Conservation (phyloP, 305 asterid genomes). For the Ilex paraguariensis region DNA sequence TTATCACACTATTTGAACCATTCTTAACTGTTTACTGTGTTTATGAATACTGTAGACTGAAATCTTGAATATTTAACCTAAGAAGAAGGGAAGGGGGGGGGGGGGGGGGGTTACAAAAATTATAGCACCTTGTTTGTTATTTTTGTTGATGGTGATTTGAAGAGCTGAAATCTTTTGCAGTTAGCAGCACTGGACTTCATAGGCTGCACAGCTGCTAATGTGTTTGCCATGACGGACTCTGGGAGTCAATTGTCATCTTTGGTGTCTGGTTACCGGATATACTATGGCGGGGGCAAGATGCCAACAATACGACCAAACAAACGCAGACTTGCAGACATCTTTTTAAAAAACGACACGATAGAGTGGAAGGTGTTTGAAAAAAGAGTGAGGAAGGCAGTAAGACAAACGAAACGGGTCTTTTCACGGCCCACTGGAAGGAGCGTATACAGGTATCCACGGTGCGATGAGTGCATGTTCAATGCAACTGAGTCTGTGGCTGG, state of each 20-base stretch:
- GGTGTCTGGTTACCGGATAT: constrained; percentile 82
- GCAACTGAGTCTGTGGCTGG: constrained; percentile 22
- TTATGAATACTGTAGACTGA: too few species aligned
- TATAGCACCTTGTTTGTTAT: not conserved
- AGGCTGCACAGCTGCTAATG: constrained; percentile 83
- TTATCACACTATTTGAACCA: too few species aligned
- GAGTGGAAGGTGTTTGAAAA: constrained; percentile 90
- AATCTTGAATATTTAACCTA: too few species aligned
- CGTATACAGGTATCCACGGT: constrained; percentile 88
- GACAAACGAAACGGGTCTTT: constrained; percentile 88
- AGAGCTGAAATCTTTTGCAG: constrained; percentile 37
- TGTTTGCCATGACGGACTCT: constrained; percentile 94
- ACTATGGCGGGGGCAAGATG: constrained; percentile 81
- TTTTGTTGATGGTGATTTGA: constrained; percentile 1
- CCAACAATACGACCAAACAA: constrained; percentile 93
- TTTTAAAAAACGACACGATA: constrained; percentile 79
- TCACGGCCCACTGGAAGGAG: constrained; percentile 90
- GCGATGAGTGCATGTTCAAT: constrained; percentile 80
- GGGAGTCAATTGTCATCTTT: constrained; percentile 95
- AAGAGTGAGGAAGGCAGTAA: constrained; percentile 88
- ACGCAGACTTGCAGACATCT: constrained; percentile 91
- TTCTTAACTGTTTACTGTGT: too few species aligned
- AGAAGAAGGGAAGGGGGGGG: too few species aligned
- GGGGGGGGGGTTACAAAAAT: not conserved
- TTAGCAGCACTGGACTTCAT: constrained; percentile 95